A percentile compares a stretch with the other conserved stretches of the same genome.
Conservation (phyloP, 257 asterid genomes). For the Scutellaria barbata region DNA sequence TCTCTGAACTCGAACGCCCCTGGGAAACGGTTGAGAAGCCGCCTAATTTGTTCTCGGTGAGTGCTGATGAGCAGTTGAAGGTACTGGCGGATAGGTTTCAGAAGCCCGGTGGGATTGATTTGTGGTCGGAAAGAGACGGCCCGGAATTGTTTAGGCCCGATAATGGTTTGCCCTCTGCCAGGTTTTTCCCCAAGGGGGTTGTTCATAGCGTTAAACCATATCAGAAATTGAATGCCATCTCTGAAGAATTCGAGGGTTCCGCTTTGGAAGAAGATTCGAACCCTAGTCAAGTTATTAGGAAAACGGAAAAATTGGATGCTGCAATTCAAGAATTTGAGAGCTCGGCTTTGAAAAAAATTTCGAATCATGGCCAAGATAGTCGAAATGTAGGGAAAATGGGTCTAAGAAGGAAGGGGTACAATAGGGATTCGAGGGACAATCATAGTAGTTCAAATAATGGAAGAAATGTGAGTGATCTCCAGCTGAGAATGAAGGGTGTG, state of each 20-base stretch:
- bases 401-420: conserved; percentile 24
- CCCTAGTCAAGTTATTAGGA: background rate
- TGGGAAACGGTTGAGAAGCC: conserved; percentile 92
- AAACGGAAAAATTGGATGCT: conserved; percentile 18
- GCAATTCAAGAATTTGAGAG: conserved; percentile 34
- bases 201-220: conserved; percentile 83
- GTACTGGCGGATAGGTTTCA: conserved; percentile 95
- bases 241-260: conserved; percentile 34
- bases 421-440: conserved; percentile 31
- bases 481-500: conserved; percentile 27
- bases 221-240: conserved; percentile 35
- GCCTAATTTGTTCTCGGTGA: conserved; percentile 81
- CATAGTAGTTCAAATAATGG: conserved; percentile 33
- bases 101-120: conserved; percentile 92
- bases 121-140: conserved; percentile 94
- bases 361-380: background rate
- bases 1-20: conserved; percentile 93
- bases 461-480: conserved; percentile 31
- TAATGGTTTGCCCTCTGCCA: conserved; percentile 60
- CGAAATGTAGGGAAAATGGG: conserved; percentile 32
- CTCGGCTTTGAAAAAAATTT: conserved; percentile 26
- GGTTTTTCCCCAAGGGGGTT: conserved; percentile 94
- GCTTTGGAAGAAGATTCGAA: conserved; percentile 22
- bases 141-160: conserved; percentile 76
- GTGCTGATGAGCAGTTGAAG: conserved; percentile 93